Evolutionary conservation across 1,284 basidiomycete species (phyloP), one percentile per base, ranked within the genome.

Genomic region (Fomes fomentarius): DNA sequence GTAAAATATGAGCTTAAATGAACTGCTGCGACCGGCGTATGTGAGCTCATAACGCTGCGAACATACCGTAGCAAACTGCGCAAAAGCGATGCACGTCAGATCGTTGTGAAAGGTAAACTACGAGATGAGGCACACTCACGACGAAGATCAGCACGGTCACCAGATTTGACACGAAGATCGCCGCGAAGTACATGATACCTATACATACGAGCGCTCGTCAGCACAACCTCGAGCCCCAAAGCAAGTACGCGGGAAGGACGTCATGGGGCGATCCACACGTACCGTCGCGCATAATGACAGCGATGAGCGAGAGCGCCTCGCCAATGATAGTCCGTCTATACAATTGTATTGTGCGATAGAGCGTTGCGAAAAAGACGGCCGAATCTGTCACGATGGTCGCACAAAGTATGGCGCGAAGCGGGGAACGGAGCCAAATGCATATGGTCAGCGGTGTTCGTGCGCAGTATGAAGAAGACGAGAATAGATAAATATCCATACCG

Each of bases 121-220:
- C 21, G 42, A 24, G 14, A 28, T 10, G 7, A 10, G 8, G 24
- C 30, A 49, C 25, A 61, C 66, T 53, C 43, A 67, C 66, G 31
- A 67, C 38, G 48, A 64, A 66, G 22, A 67, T 60, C 33, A 64
- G 31, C 15, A 64, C 63, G 2, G 66, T 67, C 25, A 67, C 57
- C 21, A 67, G 41, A 38, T 67, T 67, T 4, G 63, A 58, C 11
- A 57, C 58, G 42, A 66, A 67, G 40, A 67, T 67, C 22, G 58
- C 63, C 17, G 58, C 66, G 51, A 66, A 67, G 54, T 67, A 67
- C 58, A 67, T 62, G 50, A 67, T 58, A 11, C 66, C 66, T 66
- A 43, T 22, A 28, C n/a, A 24, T 25, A 31, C 47, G 25, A n/a
- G 26, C 14, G 28, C 28, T 12, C 28, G 28, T 30, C 12, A 21